Base-by-base conservation (phyloP, 1,284 basidiomycete genomes). In the Anthracocystis panici-leucophaei region DNA sequence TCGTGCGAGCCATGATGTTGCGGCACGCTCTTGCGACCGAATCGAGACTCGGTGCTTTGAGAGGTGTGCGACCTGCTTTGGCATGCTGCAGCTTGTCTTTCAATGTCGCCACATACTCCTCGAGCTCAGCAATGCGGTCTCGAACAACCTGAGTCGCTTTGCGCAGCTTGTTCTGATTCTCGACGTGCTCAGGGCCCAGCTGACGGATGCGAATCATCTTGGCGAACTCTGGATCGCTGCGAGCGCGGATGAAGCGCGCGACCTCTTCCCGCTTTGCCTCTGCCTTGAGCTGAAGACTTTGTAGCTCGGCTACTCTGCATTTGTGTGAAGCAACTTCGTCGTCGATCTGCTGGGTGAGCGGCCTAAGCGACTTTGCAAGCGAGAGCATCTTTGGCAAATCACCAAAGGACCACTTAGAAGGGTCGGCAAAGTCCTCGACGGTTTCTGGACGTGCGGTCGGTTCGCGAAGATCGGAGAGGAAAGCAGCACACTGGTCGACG, bases 181-280 rank as follows among this genome's bases (percentile, higher is more conserved):
- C 93, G n/a, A 90, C 87, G 80, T 93, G 91, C 80, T 95, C 94
- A 0, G 94, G 93, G 7, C 91, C 92, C n/a, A 95, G 87, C n/a
- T 91, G 91, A 56, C 93, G 88, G 0, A 90, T 87, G 82, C 90
- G 92, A 44, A 95, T 86, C 88, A 94, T 91, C 79, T 90, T 92
- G 14, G 91, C 89, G 83, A 93, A 93, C 46, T 92, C 91, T 2
- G 89, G 88, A 80, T 95, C 93, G 45, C 88, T 88, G 64, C 90
- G 90, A 0, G 92, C 93, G 71, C 89, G 90, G 55, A 90, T 88
- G 84, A 93, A 93, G 2, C 92, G 89, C 5, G 77, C 67, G 2
- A 74, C 70, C 50, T 84, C 83, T 31, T 84, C 82, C 2, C 78
- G 69, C 64, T 84, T 84, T 25, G 78, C 79, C 45, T 82, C 81